Evolutionary conservation across 257 asterid genomes (phyloP).

Genomic region (Penstemon eatonii): DNA sequence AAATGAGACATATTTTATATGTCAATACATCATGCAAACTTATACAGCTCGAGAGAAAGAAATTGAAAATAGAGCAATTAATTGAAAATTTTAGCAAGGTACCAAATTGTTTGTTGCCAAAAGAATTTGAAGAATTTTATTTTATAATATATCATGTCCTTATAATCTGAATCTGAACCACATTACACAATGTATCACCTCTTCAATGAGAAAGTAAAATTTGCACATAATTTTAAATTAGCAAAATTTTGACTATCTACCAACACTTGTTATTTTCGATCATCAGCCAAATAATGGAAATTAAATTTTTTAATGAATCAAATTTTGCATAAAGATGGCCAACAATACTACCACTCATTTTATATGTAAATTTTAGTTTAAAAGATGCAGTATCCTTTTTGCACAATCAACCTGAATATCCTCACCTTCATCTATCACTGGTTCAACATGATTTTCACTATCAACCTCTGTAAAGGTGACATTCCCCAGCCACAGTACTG

Average conservation of each 20-base stretch:
- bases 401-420: conserved; percentile 20
- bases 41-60: too few species aligned
- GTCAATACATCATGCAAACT: too few species aligned
- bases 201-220: conserved; percentile 5
- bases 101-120: not conserved
- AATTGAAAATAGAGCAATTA: not conserved
- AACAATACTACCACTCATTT: too few species aligned
- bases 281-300: too few species aligned
- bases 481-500: conserved; percentile 95
- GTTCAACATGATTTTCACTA: conserved; percentile 92
- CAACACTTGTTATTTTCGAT: not conserved
- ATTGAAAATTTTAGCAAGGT: too few species aligned
- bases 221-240: not conserved
- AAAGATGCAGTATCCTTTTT: not conserved
- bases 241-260: not conserved
- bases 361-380: too few species aligned
- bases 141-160: too few species aligned
- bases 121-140: too few species aligned
- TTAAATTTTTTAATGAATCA: too few species aligned
- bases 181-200: conserved; percentile 21
- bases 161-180: not conserved
- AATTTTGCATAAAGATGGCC: too few species aligned
- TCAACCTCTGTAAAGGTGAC: conserved; percentile 73
- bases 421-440: conserved; percentile 88
- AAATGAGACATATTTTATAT: too few species aligned